phyloP scores from a whole-genome alignment of 1,284 basidiomycete species.

The Xerocomus amazonicus region DNA sequence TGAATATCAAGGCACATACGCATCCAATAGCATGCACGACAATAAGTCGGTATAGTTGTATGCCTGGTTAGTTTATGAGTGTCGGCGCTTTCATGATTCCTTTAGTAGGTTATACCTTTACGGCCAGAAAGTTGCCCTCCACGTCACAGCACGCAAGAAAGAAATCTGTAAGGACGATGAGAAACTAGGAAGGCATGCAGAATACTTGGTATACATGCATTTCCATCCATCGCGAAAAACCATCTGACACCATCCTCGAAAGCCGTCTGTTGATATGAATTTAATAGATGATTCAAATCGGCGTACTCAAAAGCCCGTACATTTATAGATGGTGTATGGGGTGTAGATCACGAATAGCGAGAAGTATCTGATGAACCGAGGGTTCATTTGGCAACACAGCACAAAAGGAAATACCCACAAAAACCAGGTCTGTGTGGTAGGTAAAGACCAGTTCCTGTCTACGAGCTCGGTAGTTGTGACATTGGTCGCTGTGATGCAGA shows the following conservation, averaged over 20 bases:
- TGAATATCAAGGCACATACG: slow-evolving; percentile 43
- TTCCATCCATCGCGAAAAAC: slow-evolving; percentile 77
- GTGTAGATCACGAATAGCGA: slow-evolving; percentile 73
- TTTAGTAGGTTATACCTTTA: slow-evolving; percentile 47
- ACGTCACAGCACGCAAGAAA: slow-evolving; percentile 78
- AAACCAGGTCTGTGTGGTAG: slow-evolving; percentile 81
- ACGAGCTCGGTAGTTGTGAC: slow-evolving; percentile 78
- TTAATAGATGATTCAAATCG: background rate
- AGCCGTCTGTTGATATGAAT: slow-evolving; percentile 52
- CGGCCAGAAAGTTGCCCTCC: slow-evolving; percentile 80
- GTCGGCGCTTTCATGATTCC: background rate
- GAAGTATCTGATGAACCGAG: slow-evolving; percentile 57
- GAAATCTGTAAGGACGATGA: slow-evolving; percentile 48
- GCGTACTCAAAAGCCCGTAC: slow-evolving; percentile 39
- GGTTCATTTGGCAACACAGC: background rate
- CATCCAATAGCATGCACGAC: slow-evolving; percentile 84
- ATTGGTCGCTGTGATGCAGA: slow-evolving; percentile 84
- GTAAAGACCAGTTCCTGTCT: slow-evolving; percentile 63
- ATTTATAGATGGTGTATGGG: slow-evolving; percentile 82
- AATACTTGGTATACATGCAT: slow-evolving; percentile 45
- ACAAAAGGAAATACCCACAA: slow-evolving; percentile 46
- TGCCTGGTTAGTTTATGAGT: slow-evolving; percentile 41
- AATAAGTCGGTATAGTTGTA: slow-evolving; percentile 84
- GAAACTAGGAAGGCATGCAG: background rate
- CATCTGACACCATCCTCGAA: slow-evolving; percentile 74